Conservation (phyloP, 345 rosid species). For the Salix dunnii region DNA sequence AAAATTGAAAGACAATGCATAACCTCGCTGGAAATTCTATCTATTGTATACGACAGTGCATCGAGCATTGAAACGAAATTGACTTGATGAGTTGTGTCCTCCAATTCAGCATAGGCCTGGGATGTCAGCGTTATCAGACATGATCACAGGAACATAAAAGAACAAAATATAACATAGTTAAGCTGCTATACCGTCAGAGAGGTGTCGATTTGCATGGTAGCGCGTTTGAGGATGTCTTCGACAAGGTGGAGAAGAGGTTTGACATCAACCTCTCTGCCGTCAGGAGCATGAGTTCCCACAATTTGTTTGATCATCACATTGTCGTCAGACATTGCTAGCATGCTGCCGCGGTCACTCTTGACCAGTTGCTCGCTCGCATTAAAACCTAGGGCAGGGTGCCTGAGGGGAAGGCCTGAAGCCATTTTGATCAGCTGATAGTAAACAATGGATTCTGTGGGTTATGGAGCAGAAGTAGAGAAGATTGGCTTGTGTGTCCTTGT, state of each 20-base stretch:
- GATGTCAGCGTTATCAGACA: neutral
- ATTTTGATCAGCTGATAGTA: no score
- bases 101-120: slow-evolving; percentile 9
- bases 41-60: slow-evolving; percentile 20
- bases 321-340: slow-evolving; percentile 56
- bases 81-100: slow-evolving; percentile 14
- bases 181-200: neutral
- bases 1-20: neutral
- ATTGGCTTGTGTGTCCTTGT: slow-evolving; percentile 13
- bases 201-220: slow-evolving; percentile 40
- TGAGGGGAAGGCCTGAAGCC: neutral
- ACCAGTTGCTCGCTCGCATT: slow-evolving; percentile 4
- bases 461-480: neutral
- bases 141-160: neutral
- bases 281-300: slow-evolving; percentile 55
- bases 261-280: slow-evolving; percentile 63
- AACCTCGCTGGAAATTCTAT: slow-evolving; percentile 31
- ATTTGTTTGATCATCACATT: slow-evolving; percentile 56
- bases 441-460: neutral
- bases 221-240: slow-evolving; percentile 65
- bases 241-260: slow-evolving; percentile 56
- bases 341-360: slow-evolving; percentile 43
- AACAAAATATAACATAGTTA: neutral
- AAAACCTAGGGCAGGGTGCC: neutral
- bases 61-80: slow-evolving; percentile 19